Percentiles rank a stretch among this genome's conserved stretches.
Evolutionary conservation across 805 yeast species (phyloP).

Genomic region (Wickerhamiella sorbophila): DNA sequence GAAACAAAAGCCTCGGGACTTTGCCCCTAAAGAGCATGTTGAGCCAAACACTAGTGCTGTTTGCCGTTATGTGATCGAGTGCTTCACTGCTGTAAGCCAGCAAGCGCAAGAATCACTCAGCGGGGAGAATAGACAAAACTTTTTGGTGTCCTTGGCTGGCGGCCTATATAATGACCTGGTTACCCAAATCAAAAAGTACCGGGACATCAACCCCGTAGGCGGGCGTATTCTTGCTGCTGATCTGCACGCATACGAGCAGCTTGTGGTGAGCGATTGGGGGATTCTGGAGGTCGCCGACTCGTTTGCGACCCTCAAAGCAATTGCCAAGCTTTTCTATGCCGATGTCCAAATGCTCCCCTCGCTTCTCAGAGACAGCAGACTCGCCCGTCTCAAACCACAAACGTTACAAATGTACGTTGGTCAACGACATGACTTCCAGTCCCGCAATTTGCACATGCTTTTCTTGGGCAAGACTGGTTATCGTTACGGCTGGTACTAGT

Average conservation of each 20-base stretch:
- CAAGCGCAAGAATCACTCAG: conserved; percentile 29
- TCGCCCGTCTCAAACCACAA: conserved; percentile 48
- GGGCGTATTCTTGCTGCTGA: conserved; percentile 74
- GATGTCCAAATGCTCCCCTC: conserved; percentile 68
- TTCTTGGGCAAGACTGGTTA: conserved; percentile 10
- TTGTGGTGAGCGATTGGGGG: conserved; percentile 50
- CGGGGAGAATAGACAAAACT: conserved; percentile 35
- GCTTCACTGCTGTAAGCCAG: conserved; percentile 32
- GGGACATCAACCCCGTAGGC: conserved; percentile 58
- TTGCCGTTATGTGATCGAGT: conserved; percentile 46
- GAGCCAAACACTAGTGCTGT: conserved; percentile 41
- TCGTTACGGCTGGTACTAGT: background rate
- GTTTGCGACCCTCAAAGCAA: conserved; percentile 60
- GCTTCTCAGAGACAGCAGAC: conserved; percentile 65
- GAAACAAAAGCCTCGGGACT: conserved; percentile 67
- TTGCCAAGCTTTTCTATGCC: conserved; percentile 73
- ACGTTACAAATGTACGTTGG: conserved; percentile 11
- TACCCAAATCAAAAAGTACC: conserved; percentile 60
- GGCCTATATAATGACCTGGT: conserved; percentile 44
- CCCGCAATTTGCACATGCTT: conserved; percentile 10
- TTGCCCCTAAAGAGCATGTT: conserved; percentile 30
- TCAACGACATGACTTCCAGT: conserved; percentile 15
- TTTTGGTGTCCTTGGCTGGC: conserved; percentile 44
- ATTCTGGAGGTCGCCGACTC: conserved; percentile 45
- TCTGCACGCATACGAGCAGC: conserved; percentile 56